Percentiles rank a stretch among this genome's conserved stretches.
Evolutionary conservation across 1,284 basidiomycete species (phyloP).

Genomic region (Cerrena zonata): DNA sequence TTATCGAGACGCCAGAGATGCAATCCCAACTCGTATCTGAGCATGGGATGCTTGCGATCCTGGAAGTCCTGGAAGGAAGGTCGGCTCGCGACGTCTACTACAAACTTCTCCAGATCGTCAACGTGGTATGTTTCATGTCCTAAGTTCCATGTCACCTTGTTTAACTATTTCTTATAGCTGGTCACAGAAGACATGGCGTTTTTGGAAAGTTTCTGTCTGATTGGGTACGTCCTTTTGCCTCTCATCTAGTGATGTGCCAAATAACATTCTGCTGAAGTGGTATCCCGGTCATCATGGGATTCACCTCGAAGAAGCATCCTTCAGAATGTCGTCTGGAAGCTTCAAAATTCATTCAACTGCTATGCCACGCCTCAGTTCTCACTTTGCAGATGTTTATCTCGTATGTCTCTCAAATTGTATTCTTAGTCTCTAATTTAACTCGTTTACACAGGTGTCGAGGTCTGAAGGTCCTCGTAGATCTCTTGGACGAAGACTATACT

Average conservation of each 20-base stretch:
- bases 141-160: constrained; percentile 1
- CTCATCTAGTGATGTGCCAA: constrained; percentile 7
- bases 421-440: not conserved
- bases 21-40: constrained; percentile 82
- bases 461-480: constrained; percentile 87
- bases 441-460: constrained; percentile 71
- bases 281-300: constrained; percentile 88
- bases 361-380: constrained; percentile 87
- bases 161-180: constrained; percentile 46
- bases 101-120: constrained; percentile 83
- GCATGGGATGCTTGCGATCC: constrained; percentile 89
- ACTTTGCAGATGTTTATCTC: constrained; percentile 98
- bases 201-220: constrained; percentile 91
- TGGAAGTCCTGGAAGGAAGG: constrained; percentile 86
- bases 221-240: constrained; percentile 55
- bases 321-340: constrained; percentile 92
- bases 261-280: constrained; percentile 62
- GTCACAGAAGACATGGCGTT: constrained; percentile 81
- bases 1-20: constrained; percentile 84
- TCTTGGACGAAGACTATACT: constrained; percentile 92
- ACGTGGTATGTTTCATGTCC: constrained; percentile 53
- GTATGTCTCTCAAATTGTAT: constrained; percentile 40
- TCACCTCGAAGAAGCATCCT: constrained; percentile 91
- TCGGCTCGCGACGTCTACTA: constrained; percentile 79
- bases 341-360: constrained; percentile 86